A percentile compares a stretch with the other conserved stretches of the same genome.
Evolutionary conservation across 2,329 filamentous ascomycete species (phyloP).

Genomic region (Clarireedia hainanense): DNA sequence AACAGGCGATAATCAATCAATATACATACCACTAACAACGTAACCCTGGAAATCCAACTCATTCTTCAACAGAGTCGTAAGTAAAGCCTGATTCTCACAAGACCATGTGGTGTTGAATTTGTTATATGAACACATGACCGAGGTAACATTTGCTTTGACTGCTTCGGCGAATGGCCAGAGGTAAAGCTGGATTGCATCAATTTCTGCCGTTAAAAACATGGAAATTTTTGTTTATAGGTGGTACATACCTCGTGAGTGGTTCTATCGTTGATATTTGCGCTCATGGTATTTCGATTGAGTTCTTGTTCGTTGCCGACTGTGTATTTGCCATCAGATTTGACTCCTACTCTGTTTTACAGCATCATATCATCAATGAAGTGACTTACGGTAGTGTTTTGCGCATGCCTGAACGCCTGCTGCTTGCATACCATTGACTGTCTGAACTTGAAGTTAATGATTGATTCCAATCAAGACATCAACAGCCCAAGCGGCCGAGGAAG

Average conservation of each 20-base stretch:
- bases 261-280: slow-evolving; percentile 53
- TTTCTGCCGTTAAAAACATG: slow-evolving; percentile 17
- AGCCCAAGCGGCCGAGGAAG: not conserved
- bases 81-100: slow-evolving; percentile 53
- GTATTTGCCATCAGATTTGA: not conserved
- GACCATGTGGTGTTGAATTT: slow-evolving; percentile 61
- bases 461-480: not conserved
- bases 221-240: slow-evolving; percentile 28
- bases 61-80: slow-evolving; percentile 58
- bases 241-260: slow-evolving; percentile 61
- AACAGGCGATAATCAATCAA: no score
- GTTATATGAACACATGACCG: slow-evolving; percentile 68
- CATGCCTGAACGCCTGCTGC: slow-evolving; percentile 41
- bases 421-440: slow-evolving; percentile 54
- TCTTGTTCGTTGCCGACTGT: slow-evolving; percentile 63
- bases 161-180: slow-evolving; percentile 56
- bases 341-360: no score
- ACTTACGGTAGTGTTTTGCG: slow-evolving; percentile 47
- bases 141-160: slow-evolving; percentile 55
- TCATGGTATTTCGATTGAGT: slow-evolving; percentile 44
- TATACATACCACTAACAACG: slow-evolving; percentile 40
- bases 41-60: slow-evolving; percentile 73
- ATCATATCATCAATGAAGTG: not conserved
- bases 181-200: slow-evolving; percentile 15
- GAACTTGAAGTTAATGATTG: not conserved